Evolutionary conservation across 2,329 filamentous ascomycete species (phyloP).

Genomic region (Metarhizium brunneum): DNA sequence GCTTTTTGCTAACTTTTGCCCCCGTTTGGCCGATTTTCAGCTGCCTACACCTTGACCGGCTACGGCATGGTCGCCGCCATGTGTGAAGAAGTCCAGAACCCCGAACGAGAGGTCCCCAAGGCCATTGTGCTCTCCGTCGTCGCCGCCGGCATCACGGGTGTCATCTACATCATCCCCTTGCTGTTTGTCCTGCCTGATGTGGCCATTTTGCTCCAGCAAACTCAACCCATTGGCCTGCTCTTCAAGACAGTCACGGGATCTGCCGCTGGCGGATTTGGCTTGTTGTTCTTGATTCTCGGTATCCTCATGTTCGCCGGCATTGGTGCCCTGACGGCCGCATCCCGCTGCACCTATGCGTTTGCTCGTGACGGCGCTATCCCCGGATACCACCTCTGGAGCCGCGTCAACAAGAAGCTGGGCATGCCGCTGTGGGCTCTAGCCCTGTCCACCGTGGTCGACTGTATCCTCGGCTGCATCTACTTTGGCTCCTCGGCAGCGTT

Average conservation of each 20-base stretch:
- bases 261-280: constrained; percentile 61
- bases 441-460: constrained; percentile 59
- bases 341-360: constrained; percentile 67
- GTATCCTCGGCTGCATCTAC: constrained; percentile 67
- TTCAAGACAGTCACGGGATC: constrained; percentile 71
- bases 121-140: constrained; percentile 59
- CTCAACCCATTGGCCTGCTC: constrained; percentile 65
- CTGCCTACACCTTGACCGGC: constrained; percentile 32
- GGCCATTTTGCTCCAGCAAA: constrained; percentile 49
- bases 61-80: constrained; percentile 46
- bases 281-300: constrained; percentile 67
- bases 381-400: constrained; percentile 55
- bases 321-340: constrained; percentile 64
- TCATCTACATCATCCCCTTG: constrained; percentile 59
- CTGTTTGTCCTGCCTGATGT: constrained; percentile 68
- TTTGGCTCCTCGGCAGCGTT: constrained; percentile 71
- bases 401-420: constrained; percentile 54
- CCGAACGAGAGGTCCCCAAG: constrained; percentile 51
- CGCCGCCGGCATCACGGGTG: constrained; percentile 56
- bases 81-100: constrained; percentile 53
- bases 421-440: constrained; percentile 63
- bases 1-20: too few relatives aligned
- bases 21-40: constrained; percentile 10
- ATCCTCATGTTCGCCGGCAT: constrained; percentile 71
- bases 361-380: constrained; percentile 68